A percentile compares a stretch with the other conserved stretches of the same genome.
phyloP scores from a whole-genome alignment of 257 asterid species.

The Plantago elongata region DNA sequence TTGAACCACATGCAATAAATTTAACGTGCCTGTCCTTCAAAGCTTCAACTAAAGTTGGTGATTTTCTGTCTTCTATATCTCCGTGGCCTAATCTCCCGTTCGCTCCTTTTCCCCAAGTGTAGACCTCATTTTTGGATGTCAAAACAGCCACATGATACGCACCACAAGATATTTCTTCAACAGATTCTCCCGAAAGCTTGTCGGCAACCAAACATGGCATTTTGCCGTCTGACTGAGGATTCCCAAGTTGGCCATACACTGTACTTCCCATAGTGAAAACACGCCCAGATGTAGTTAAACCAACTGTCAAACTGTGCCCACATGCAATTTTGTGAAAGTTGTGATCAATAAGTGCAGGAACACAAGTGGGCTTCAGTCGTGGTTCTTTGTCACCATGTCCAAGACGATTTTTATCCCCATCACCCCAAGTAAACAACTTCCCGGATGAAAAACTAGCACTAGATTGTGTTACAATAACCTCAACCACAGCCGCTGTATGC shows the following conservation, averaged over 20 bases:
- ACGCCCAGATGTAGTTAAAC: conserved; percentile 71
- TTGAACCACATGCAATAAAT: conserved; percentile 86
- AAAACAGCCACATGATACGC: conserved; percentile 78
- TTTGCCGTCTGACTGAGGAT: conserved; percentile 75
- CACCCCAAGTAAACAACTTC: conserved; percentile 95
- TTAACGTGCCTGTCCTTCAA: conserved; percentile 85
- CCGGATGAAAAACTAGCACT: conserved; percentile 78
- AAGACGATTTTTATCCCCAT: conserved; percentile 86
- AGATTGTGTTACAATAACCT: conserved; percentile 78
- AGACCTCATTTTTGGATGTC: conserved; percentile 81
- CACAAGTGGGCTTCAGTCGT: conserved; percentile 80
- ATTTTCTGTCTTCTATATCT: conserved; percentile 78
- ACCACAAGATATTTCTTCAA: conserved; percentile 80
- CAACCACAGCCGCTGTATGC: conserved; percentile 96
- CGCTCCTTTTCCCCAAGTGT: conserved; percentile 95
- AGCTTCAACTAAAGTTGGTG: conserved; percentile 69
- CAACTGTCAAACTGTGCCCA: conserved; percentile 85
- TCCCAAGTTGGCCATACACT: conserved; percentile 90
- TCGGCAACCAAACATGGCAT: conserved; percentile 70
- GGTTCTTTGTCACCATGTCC: conserved; percentile 97
- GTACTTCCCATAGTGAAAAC: conserved; percentile 91
- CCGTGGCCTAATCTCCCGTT: conserved; percentile 96
- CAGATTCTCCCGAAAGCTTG: conserved; percentile 57
- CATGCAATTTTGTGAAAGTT: conserved; percentile 76
- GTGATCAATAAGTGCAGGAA: conserved; percentile 84